Evolutionary conservation across 1,284 basidiomycete genomes (phyloP).

Genomic region (Cystobasidiaceae sp.): DNA sequence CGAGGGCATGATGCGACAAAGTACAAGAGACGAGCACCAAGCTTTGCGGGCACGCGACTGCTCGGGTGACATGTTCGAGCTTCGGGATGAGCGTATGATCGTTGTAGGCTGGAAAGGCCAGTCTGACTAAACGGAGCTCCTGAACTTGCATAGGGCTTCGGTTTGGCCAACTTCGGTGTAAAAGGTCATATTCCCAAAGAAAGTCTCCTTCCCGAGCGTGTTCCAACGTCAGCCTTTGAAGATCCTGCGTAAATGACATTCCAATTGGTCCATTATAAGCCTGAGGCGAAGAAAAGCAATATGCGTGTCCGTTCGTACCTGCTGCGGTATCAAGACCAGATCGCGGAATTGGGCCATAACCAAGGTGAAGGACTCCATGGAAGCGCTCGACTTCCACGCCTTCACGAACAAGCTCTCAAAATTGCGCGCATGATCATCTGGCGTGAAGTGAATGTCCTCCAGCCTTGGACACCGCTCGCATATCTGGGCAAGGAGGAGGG

Average conservation of each 20-base stretch:
- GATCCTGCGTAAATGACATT: not conserved
- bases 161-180: not conserved
- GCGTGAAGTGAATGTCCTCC: slow-evolving; percentile 4
- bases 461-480: not conserved
- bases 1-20: slow-evolving; percentile 1
- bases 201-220: slow-evolving; percentile 19
- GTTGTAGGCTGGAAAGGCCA: slow-evolving; percentile 22
- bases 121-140: not conserved
- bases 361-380: slow-evolving; percentile 1
- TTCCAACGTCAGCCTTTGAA: not conserved
- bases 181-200: slow-evolving; percentile 25
- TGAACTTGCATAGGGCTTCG: not conserved
- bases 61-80: slow-evolving; percentile 17
- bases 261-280: not conserved
- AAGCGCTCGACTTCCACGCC: slow-evolving; percentile 1
- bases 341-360: slow-evolving; percentile 21
- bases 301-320: no score
- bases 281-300: not conserved
- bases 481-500: slow-evolving; percentile 4
- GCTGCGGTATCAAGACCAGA: slow-evolving; percentile 9
- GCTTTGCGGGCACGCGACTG: not conserved
- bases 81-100: slow-evolving; percentile 20
- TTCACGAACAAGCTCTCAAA: slow-evolving; percentile 1
- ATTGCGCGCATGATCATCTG: slow-evolving; percentile 19
- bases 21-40: not conserved